These are phyloP conservation scores for Metschnikowia borealis DNA, from an alignment of 805 yeast species.

Conservation along the genomic window DNA sequence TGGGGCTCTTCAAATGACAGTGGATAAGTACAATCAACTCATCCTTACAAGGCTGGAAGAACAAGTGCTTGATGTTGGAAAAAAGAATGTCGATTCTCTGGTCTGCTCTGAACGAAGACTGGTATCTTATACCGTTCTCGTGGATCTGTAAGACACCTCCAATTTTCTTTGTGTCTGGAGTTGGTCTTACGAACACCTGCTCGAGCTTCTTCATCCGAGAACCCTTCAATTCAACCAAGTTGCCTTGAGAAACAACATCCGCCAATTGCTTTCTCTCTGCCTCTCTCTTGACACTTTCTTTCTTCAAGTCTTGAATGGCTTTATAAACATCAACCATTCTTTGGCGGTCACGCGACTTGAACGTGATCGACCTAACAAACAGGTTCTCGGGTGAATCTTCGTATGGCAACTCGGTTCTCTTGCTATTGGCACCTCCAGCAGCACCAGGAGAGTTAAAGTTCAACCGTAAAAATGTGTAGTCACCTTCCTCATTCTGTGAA, in stretches of 20 bases:
- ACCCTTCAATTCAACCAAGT: slow-evolving; percentile 72
- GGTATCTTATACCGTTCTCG: slow-evolving; percentile 93
- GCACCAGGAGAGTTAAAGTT: slow-evolving; percentile 93
- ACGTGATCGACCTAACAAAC: slow-evolving; percentile 79
- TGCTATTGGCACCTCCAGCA: slow-evolving; percentile 57
- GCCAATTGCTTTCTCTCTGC: slow-evolving; percentile 87
- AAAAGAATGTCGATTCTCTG: slow-evolving; percentile 85
- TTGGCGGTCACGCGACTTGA: slow-evolving; percentile 86
- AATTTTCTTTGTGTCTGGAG: slow-evolving; percentile 93
- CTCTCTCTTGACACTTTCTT: slow-evolving; percentile 85
- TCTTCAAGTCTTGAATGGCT: slow-evolving; percentile 87
- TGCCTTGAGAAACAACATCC: slow-evolving; percentile 92
- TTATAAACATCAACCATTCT: slow-evolving; percentile 87
- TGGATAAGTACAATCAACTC: slow-evolving; percentile 91
- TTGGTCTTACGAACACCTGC: slow-evolving; percentile 86
- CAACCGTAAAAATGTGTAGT: slow-evolving; percentile 81
- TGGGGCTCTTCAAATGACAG: slow-evolving; percentile 86
- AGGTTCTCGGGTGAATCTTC: slow-evolving; percentile 85
- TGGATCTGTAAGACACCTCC: slow-evolving; percentile 90
- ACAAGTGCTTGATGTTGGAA: slow-evolving; percentile 85
- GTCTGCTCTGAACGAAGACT: slow-evolving; percentile 78
- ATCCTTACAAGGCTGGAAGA: slow-evolving; percentile 94
- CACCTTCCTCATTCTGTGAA: slow-evolving; percentile 94
- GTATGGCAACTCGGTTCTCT: slow-evolving; percentile 80
- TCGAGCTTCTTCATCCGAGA: slow-evolving; percentile 86